Base-by-base conservation (phyloP, 1,284 basidiomycete species). In the Chondrostereum purpureum region DNA sequence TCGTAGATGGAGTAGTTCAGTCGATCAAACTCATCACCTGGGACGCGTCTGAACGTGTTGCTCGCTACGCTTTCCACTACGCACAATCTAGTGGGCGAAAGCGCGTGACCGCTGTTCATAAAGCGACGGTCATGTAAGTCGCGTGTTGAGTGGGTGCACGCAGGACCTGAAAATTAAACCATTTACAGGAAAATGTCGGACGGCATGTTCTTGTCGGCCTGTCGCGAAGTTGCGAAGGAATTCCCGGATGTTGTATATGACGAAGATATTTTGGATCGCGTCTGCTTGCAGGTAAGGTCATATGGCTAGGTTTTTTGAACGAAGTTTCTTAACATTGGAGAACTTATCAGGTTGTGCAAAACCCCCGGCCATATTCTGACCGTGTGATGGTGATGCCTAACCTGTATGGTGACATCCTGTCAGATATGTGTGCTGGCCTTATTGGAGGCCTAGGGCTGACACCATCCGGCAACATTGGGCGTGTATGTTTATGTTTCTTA, bases 311-410 rank as follows among this genome's bases (percentile, higher is more conserved):
- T 18, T 21, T 34, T 37, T 37, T 42, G 16, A 27, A 39, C n/a
- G 8, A 31, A 19, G 19, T 16, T 23, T 2, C 33, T 33, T 33
- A 31, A 45, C 21, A 40, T 17, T 50, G 33, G 14, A 10, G 17
- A n/a, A 24, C 14, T 33, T n/a, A 37, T 21, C 47, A 91, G 82
- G 78, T 95, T 56, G 88, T 90, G 23, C 89, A 92, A 67, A 93
- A 99, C 70, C 96, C 96, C 24, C 75, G 70, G 54, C 96, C 96
- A 8, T 99, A 86, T 72, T 78, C 90, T 39, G 94, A 98, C 72
- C 88, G 92, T 50, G 96, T 99, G 57, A 99, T 99, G 95, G 96
- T 99, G 57, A 99, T 99, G 95, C 96, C 96, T 54, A 99, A 99
- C 78, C 73, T 99, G 52, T 94, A 91, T 62, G 92, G 90, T 66